A percentile compares a stretch with the other conserved stretches of the same genome.
These are phyloP conservation scores for Coniochaeta pulveracea DNA, from an alignment of 2,329 filamentous ascomycete species.

Conservation along the genomic window DNA sequence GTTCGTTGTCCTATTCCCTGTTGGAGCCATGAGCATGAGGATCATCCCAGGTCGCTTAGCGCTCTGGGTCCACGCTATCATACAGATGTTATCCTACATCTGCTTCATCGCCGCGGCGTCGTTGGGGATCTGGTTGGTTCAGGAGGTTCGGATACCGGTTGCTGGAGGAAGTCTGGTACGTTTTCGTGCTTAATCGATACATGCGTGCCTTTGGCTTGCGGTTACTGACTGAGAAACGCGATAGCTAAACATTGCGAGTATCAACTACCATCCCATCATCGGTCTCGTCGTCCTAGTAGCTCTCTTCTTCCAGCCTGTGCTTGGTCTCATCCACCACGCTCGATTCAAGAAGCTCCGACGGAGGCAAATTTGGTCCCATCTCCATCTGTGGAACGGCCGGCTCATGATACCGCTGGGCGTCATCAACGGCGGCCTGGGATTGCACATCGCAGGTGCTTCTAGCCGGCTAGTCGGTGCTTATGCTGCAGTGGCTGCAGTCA, in stretches of 20 bases:
- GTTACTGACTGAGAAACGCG: not conserved
- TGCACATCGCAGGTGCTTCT: conserved; percentile 22
- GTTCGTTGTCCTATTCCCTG: conserved; percentile 30
- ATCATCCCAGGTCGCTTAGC: conserved; percentile 22
- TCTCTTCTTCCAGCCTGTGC: conserved; percentile 27
- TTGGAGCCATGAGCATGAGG: conserved; percentile 30
- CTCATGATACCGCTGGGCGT: conserved; percentile 27
- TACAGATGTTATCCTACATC: conserved; percentile 24
- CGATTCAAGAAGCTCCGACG: conserved; percentile 23
- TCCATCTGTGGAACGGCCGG: conserved; percentile 32
- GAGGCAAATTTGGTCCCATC: conserved; percentile 28
- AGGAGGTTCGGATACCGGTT: conserved; percentile 19
- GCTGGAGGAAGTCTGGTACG: conserved; percentile 19
- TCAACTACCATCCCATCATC: conserved; percentile 33
- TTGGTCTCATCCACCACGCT: conserved; percentile 30
- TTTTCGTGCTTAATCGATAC: conserved; percentile 3
- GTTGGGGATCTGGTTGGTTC: conserved; percentile 29
- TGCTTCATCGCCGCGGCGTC: conserved; percentile 27
- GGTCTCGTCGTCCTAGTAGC: conserved; percentile 28
- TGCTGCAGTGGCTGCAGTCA: conserved; percentile 23
- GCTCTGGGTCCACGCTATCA: conserved; percentile 25
- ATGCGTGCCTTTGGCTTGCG: not conserved
- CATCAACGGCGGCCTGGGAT: conserved; percentile 31
- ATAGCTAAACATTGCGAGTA: conserved; percentile 18
- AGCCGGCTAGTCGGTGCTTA: conserved; percentile 22